phyloP scores from a whole-genome alignment of 345 rosid species.

The Salix exigua region DNA sequence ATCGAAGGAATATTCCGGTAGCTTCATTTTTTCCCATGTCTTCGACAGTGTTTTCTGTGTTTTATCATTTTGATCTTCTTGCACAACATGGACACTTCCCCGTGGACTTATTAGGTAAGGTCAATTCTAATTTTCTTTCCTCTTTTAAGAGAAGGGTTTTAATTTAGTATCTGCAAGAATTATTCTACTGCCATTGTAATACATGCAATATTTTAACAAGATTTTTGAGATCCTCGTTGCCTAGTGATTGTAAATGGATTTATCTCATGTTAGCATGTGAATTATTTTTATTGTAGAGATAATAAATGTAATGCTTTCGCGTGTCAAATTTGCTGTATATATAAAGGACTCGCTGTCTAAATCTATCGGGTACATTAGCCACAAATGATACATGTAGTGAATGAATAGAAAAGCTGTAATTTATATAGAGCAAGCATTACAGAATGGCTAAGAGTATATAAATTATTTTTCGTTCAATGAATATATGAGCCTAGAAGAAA shows the following conservation, averaged over 20 bases:
- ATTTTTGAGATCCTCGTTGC: not conserved
- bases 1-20: conserved; percentile 23
- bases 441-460: no score
- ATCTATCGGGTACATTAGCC: not conserved
- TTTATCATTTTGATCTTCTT: conserved; percentile 16
- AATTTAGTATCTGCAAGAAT: not conserved
- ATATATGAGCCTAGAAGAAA: no score
- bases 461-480: not conserved
- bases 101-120: conserved; percentile 5
- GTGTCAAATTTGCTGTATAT: not conserved
- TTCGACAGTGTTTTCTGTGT: conserved; percentile 12
- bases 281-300: not conserved
- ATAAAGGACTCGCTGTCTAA: not conserved
- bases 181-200: not conserved
- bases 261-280: not conserved
- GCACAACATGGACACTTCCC: conserved; percentile 18
- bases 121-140: no score
- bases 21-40: conserved; percentile 21
- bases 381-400: not conserved
- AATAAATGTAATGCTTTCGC: not conserved
- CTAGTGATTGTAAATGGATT: not conserved
- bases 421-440: no score
- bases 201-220: not conserved
- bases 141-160: not conserved
- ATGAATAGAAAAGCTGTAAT: no score